These are phyloP conservation scores for Coix lacrymajobi DNA, from an alignment of 176 grass and related monocot species.

Conservation along the genomic window DNA sequence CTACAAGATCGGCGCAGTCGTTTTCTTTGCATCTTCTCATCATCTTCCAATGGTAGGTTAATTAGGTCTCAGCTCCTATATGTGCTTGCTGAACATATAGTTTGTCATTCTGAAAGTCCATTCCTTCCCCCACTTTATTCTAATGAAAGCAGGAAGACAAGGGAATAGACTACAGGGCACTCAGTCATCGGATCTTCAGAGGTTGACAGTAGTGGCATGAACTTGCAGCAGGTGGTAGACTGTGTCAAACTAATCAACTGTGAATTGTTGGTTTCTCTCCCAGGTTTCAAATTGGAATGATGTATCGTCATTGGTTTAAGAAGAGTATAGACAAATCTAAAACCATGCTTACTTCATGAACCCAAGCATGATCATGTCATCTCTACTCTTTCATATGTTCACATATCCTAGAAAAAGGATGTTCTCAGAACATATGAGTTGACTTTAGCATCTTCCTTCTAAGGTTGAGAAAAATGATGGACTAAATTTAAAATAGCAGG, in stretches of 20 bases:
- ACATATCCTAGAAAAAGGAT: conserved; percentile 3
- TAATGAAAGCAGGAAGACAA: neutral
- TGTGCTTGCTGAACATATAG: neutral
- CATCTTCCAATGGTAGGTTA: neutral
- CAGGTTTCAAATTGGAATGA: neutral
- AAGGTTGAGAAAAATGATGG: neutral
- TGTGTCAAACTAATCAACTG: neutral
- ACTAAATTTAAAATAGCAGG: neutral
- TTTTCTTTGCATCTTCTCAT: neutral
- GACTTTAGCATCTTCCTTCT: neutral
- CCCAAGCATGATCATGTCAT: neutral
- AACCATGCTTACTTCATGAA: conserved; percentile 20
- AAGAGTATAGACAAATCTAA: conserved; percentile 22
- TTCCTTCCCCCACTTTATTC: neutral
- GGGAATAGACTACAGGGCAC: neutral
- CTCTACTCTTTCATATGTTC: neutral
- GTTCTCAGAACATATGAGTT: conserved; percentile 14
- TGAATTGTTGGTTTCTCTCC: neutral
- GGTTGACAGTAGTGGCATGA: conserved; percentile 8
- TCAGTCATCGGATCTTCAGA: neutral
- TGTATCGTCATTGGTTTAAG: neutral
- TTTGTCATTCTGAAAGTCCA: neutral
- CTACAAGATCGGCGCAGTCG: neutral
- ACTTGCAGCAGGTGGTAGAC: neutral
- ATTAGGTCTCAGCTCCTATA: neutral